Conservation (phyloP, 306 rosid genomes). For the Dryas octopetala region DNA sequence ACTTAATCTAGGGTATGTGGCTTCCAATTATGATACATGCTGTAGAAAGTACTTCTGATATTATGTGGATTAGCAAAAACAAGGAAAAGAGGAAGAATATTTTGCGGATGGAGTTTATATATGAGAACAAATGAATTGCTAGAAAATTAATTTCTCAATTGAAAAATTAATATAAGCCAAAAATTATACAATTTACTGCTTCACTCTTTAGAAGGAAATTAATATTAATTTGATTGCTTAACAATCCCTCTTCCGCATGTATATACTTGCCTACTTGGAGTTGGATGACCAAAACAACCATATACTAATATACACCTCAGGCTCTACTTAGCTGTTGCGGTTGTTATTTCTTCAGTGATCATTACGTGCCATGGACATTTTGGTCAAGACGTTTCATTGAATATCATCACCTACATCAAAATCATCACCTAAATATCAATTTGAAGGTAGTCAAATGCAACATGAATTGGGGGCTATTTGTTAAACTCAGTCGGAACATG, state of each 20-base stretch:
- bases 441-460: not conserved
- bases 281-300: too few relatives aligned
- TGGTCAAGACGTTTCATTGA: constrained; percentile 16
- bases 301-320: not conserved
- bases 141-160: not conserved
- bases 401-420: constrained; percentile 21
- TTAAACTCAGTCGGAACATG: not conserved
- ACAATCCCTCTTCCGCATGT: not conserved
- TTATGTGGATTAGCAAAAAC: not conserved
- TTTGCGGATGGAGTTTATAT: not conserved
- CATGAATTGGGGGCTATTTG: not conserved
- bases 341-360: not conserved
- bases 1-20: too few relatives aligned
- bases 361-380: not conserved
- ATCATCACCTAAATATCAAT: constrained; percentile 19
- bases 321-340: not conserved
- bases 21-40: too few relatives aligned
- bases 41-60: too few relatives aligned
- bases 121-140: not conserved
- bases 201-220: not conserved
- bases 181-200: not conserved
- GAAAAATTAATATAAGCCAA: not conserved
- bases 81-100: not conserved
- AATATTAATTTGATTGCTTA: not conserved
- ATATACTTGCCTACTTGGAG: not conserved